phyloP scores from a whole-genome alignment of 164 flowering plant genomes.

The Vitis amurensis region DNA sequence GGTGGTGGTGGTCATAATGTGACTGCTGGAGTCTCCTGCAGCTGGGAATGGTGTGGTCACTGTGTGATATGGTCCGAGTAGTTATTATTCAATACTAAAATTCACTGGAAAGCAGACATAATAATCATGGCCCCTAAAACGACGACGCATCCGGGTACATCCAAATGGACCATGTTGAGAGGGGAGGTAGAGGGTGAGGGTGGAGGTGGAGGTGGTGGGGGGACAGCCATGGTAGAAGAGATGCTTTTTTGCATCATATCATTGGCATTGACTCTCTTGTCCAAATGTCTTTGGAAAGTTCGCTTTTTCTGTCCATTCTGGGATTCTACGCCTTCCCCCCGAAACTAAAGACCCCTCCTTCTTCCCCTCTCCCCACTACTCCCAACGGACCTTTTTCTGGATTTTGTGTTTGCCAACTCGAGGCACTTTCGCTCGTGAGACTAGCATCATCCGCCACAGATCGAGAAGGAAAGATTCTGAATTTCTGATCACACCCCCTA shows the following conservation, averaged over 20 bases:
- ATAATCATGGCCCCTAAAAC: no score
- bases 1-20: no score
- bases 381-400: conserved; percentile 1
- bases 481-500: not conserved
- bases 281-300: conserved; percentile 72
- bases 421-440: not conserved
- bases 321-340: conserved; percentile 24
- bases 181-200: not conserved
- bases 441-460: not conserved
- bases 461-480: not conserved
- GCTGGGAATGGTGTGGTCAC: no score
- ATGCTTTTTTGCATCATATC: conserved; percentile 50
- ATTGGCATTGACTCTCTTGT: conserved; percentile 82
- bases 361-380: not conserved
- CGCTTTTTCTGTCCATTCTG: conserved; percentile 31
- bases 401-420: conserved; percentile 1
- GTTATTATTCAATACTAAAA: no score
- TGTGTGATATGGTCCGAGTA: no score
- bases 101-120: no score
- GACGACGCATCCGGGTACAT: no score
- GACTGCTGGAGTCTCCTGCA: no score
- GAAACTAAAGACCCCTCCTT: not conserved
- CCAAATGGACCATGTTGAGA: not conserved
- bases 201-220: conserved; percentile 4
- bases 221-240: conserved; percentile 14